Evolutionary conservation across 257 asterid species (phyloP).

Genomic region (Nicotiana noctiflora): DNA sequence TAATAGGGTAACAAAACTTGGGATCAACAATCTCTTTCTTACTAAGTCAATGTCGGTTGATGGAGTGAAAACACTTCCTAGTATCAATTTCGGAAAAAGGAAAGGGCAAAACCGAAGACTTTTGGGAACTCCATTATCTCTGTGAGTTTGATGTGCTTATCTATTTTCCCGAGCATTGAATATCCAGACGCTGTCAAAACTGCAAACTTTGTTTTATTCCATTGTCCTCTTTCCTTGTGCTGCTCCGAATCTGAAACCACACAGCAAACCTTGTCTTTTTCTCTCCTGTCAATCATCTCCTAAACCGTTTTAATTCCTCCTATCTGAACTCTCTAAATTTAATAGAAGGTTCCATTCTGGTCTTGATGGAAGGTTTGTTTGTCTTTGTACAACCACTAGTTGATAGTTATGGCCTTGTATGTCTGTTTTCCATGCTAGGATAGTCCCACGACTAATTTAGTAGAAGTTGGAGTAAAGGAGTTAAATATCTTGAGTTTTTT

Average conservation of each 20-base stretch:
- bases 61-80: neutral
- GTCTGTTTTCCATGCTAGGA: neutral
- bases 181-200: neutral
- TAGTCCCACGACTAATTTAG: neutral
- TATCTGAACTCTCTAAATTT: neutral
- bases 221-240: neutral
- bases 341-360: neutral
- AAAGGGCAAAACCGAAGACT: neutral
- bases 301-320: neutral
- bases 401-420: neutral
- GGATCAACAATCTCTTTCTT: neutral
- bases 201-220: neutral
- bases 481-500: neutral
- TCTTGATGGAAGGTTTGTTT: neutral
- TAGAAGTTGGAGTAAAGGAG: neutral
- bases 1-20: constrained; percentile 10
- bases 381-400: neutral
- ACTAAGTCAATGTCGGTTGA: constrained; percentile 7
- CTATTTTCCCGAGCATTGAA: neutral
- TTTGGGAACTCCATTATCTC: neutral
- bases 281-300: neutral
- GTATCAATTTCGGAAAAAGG: neutral
- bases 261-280: neutral
- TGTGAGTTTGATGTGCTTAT: neutral
- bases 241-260: neutral